phyloP scores from a whole-genome alignment of 2,329 filamentous ascomycete genomes.

The Aspergillus texensis region DNA sequence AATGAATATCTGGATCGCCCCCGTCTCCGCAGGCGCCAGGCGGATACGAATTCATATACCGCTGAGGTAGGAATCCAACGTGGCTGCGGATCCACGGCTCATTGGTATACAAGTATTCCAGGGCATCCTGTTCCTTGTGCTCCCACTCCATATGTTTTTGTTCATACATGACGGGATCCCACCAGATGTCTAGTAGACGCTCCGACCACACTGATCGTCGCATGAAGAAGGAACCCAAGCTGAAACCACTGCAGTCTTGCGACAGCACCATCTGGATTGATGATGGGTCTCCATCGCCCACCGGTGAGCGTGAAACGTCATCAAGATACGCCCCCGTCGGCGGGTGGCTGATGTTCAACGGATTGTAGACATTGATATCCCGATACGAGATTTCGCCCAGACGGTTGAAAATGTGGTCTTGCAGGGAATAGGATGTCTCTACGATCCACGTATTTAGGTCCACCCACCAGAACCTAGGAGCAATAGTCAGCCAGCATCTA shows the following conservation, averaged over 20 bases:
- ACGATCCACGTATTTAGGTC: slow-evolving; percentile 98
- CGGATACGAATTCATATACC: slow-evolving; percentile 93
- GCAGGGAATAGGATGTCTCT: slow-evolving; percentile 89
- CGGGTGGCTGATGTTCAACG: slow-evolving; percentile 88
- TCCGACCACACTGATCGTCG: slow-evolving; percentile 86
- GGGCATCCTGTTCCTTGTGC: slow-evolving; percentile 95
- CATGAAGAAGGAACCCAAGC: slow-evolving; percentile 93
- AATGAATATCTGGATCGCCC: slow-evolving; percentile 75
- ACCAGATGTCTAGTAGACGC: slow-evolving; percentile 91
- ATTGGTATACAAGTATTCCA: slow-evolving; percentile 87
- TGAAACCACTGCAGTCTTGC: slow-evolving; percentile 95
- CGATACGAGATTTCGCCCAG: slow-evolving; percentile 78
- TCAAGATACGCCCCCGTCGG: slow-evolving; percentile 76
- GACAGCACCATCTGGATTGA: slow-evolving; percentile 88
- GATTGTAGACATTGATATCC: slow-evolving; percentile 96
- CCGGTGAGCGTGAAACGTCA: slow-evolving; percentile 67
- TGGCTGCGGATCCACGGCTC: slow-evolving; percentile 93
- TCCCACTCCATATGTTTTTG: slow-evolving; percentile 99
- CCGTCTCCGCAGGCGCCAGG: slow-evolving; percentile 74
- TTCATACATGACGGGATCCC: slow-evolving; percentile 96
- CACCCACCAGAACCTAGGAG: slow-evolving; percentile 93
- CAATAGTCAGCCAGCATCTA: slow-evolving; percentile 15
- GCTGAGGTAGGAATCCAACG: slow-evolving; percentile 85
- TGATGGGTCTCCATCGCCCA: slow-evolving; percentile 74
- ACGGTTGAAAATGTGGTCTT: slow-evolving; percentile 84